Base-by-base conservation (phyloP, 2,329 filamentous ascomycete genomes). In the Claviceps maximensis region DNA sequence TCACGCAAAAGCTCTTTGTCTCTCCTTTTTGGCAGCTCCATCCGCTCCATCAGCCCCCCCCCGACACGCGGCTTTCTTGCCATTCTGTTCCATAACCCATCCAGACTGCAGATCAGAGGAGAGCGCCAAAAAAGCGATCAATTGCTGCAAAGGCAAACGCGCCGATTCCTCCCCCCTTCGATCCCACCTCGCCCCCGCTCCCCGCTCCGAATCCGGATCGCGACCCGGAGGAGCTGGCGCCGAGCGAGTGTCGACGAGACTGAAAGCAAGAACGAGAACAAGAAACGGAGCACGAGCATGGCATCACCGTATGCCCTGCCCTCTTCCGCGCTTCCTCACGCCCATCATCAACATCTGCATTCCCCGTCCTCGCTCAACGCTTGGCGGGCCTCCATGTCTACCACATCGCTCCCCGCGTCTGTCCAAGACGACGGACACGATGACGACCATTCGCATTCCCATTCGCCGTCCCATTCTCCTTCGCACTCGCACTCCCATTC, bases 231-330 rank as follows among this genome's bases (percentile, higher is more conserved):
- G n/a, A 25, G 23, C 42, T 45, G 23, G 21, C 42, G 21, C 10
- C 42, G 42, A 25, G 42, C 27, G 23, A 25, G 42, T 13, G 23
- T 25, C 23, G 41, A 13, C 33, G 15, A 36, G 4, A 3, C 10
- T 15, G 3, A 36, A 13, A 13, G 33, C 33, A 36, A 23, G 41
- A 23, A 21, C 41, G 23, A 23, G 40, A 12, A 19, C 19, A 42
- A 21, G 9, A n/a, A n/a, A n/a, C n/a, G n/a, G n/a, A n/a, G n/a
- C n/a, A 42, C 31, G 40, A 54, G 46, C 21, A 77, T 77, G 74
- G 71, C 74, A 55, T 74, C 76, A 40, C 74, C 77, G 23, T 80
- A 78, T 61, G 69, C 72, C 50, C 64, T 80, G 52, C 77, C 77
- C n/a, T 71, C 74, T 38, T 70, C 75, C 38, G 69, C 74, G 41